phyloP scores from a whole-genome alignment of 345 rosid genomes.

The Pistacia atlantica region DNA sequence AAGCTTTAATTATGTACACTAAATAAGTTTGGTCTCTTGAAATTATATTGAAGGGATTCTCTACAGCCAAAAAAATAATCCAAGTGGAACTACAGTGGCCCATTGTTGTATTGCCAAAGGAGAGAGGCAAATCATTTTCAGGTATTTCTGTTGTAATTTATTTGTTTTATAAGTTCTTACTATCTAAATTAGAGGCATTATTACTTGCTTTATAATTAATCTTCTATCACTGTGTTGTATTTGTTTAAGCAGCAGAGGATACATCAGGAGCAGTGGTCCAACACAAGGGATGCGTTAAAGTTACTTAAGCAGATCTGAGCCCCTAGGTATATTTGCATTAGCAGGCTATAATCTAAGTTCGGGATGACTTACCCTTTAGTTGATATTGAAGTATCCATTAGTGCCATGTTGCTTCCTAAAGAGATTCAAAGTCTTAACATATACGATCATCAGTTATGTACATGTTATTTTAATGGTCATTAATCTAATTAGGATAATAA shows the following conservation, averaged over 20 bases:
- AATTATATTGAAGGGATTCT: slow-evolving; percentile 58
- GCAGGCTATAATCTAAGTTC: slow-evolving; percentile 3
- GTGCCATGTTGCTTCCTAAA: background rate
- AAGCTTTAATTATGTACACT: slow-evolving; percentile 16
- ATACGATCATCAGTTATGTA: no score
- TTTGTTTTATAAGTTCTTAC: slow-evolving; percentile 9
- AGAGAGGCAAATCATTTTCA: slow-evolving; percentile 59
- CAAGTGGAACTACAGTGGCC: slow-evolving; percentile 79
- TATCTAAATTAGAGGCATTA: background rate
- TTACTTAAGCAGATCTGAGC: slow-evolving; percentile 70
- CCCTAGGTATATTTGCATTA: slow-evolving; percentile 67
- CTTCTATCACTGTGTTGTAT: background rate
- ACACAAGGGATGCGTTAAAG: slow-evolving; percentile 88
- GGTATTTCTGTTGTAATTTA: slow-evolving; percentile 38
- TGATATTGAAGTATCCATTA: background rate
- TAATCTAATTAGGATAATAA: no score
- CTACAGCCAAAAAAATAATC: slow-evolving; percentile 52
- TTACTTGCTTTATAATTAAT: slow-evolving; percentile 3
- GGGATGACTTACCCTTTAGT: slow-evolving; percentile 10
- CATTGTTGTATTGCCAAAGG: slow-evolving; percentile 58
- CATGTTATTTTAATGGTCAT: no score
- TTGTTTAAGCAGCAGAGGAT: slow-evolving; percentile 59
- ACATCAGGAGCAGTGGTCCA: slow-evolving; percentile 68
- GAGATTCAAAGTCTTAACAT: background rate
- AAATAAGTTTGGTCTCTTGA: slow-evolving; percentile 24